Evolutionary conservation across 176 grass and related monocot species (phyloP), one percentile per base, ranked within the genome.

Genomic region (Rhynchospora tenuis): DNA sequence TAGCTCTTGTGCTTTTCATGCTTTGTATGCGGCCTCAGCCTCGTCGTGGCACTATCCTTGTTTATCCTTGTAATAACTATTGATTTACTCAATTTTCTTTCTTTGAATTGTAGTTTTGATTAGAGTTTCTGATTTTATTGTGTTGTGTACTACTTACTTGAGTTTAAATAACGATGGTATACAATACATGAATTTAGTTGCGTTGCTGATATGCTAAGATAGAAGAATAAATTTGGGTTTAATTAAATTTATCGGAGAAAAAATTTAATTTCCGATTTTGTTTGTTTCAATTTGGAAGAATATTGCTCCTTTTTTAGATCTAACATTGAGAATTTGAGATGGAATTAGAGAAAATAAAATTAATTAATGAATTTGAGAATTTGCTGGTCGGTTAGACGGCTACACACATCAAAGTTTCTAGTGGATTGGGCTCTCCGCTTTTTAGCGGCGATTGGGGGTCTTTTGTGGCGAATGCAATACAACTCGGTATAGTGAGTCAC

Each of bases 1-100:
- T 94, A 31, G 93, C 93, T 13, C 27, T 94, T 44, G 93, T 92
- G 83, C 88, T 94, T 16, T 56, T 92, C 56, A 88, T 92, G 90
- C 83, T 94, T 76, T 94, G 92, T 88, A 73, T 73, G 45, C 66
- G 58, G 61, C 93, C 93, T 7, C 83, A 59, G 76, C 86, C 84
- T 9, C 93, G 90, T 27, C 90, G 88, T 31, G 89, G 78, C 81
- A 9, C 55, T 0, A 88, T 86, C 82, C 28, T 83, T 59, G 71
- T 88, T 83, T 90, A 94, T 87, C 86, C 90, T 22, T 64, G 44
- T 81, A 86, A 80, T 63, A 38, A 38, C 33, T 93, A 80, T 73
- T 73, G 8, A 84, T 45, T 44, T 9, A 55, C 15, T 52, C 33
- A 38, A 22, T 7, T 51, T 1, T 73, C 43, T 28, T 52, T 7